Percentiles rank a stretch among this genome's conserved stretches.
These are phyloP conservation scores for Baudoinia panamericana DNA, from an alignment of 495 filamentous ascomycete genomes.

Conservation along the genomic window DNA sequence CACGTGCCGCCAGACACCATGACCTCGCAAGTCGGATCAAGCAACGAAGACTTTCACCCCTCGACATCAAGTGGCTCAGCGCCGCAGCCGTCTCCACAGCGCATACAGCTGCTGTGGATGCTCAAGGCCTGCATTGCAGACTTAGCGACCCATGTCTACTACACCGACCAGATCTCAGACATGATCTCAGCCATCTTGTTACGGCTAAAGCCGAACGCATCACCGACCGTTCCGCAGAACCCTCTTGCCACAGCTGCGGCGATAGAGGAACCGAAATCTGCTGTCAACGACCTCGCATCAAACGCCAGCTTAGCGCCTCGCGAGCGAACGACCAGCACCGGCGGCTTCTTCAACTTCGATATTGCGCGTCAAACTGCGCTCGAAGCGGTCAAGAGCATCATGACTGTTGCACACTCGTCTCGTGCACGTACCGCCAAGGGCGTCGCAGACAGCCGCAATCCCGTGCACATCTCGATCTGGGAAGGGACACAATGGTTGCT, in stretches of 20 bases:
- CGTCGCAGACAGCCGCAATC: constrained; percentile 53
- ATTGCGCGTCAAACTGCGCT: constrained; percentile 64
- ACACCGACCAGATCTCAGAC: constrained; percentile 82
- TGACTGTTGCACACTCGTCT: constrained; percentile 58
- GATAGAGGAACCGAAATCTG: constrained; percentile 28
- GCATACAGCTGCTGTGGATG: constrained; percentile 45
- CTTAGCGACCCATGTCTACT: constrained; percentile 87
- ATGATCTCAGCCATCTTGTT: constrained; percentile 71
- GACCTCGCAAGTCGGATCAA: background rate
- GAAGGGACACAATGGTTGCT: constrained; percentile 85
- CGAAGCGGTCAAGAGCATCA: constrained; percentile 64
- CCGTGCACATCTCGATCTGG: constrained; percentile 67
- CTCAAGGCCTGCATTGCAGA: constrained; percentile 68
- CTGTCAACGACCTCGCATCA: constrained; percentile 29
- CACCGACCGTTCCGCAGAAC: constrained; percentile 23
- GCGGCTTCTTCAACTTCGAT: constrained; percentile 59
- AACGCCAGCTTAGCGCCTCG: constrained; percentile 29
- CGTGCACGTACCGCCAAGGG: constrained; percentile 38
- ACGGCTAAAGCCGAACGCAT: constrained; percentile 53
- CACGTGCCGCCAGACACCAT: constrained; percentile 28
- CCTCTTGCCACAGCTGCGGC: constrained; percentile 23
- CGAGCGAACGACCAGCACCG: constrained; percentile 35
- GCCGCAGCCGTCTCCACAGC: constrained; percentile 30
- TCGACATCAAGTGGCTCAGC: constrained; percentile 1
- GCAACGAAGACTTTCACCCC: constrained; percentile 22